phyloP scores from a whole-genome alignment of 495 filamentous ascomycete species.

The Ascodesmis nigricans region DNA sequence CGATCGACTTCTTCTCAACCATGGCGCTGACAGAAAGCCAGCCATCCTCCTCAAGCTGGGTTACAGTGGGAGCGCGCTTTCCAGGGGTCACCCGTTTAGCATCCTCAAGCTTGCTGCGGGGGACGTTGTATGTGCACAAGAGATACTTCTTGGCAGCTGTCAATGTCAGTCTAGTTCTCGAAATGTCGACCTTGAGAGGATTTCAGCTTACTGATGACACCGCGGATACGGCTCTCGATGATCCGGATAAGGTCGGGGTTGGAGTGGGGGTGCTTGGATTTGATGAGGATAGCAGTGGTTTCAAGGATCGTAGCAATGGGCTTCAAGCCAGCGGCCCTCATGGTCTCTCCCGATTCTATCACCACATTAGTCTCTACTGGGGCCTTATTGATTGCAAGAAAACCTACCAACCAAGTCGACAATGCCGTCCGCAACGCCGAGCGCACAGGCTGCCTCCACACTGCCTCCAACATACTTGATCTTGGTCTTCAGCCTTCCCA shows the following conservation, averaged over 20 bases:
- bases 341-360: slow-evolving; percentile 89
- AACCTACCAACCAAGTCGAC: slow-evolving; percentile 83
- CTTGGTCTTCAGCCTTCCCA: slow-evolving; percentile 42
- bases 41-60: slow-evolving; percentile 57
- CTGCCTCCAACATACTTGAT: slow-evolving; percentile 88
- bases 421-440: slow-evolving; percentile 90
- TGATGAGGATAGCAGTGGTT: slow-evolving; percentile 72
- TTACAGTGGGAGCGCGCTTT: slow-evolving; percentile 84
- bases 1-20: slow-evolving; percentile 80
- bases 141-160: slow-evolving; percentile 78
- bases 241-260: slow-evolving; percentile 56
- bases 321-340: slow-evolving; percentile 91
- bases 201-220: slow-evolving; percentile 55
- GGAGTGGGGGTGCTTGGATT: slow-evolving; percentile 67
- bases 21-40: slow-evolving; percentile 90
- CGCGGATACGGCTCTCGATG: slow-evolving; percentile 61
- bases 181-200: no score
- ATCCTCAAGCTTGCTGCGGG: slow-evolving; percentile 37
- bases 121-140: slow-evolving; percentile 88
- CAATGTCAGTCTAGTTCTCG: not conserved
- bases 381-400: not conserved
- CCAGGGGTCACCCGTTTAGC: slow-evolving; percentile 75
- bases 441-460: slow-evolving; percentile 86
- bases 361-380: slow-evolving; percentile 2
- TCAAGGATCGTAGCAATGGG: slow-evolving; percentile 83